phyloP scores from a whole-genome alignment of 148 eudicot species.

The Hydrangea macrophylla region DNA sequence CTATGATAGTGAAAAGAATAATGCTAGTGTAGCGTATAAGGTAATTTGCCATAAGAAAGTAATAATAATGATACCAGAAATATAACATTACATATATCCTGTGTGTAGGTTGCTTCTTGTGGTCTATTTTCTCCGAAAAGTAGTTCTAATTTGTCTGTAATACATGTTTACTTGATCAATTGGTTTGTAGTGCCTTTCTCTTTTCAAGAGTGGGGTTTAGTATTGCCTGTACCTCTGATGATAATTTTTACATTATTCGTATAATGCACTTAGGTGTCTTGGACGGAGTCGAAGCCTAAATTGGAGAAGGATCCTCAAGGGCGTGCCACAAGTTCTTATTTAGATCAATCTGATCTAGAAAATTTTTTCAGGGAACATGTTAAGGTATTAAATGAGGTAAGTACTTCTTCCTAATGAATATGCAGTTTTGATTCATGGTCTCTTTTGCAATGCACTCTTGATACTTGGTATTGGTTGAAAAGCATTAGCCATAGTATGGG shows the following conservation, averaged over 20 bases:
- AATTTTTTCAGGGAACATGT: constrained; percentile 92
- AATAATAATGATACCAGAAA: too few species aligned
- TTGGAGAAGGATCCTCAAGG: constrained; percentile 97
- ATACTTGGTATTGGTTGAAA: background rate
- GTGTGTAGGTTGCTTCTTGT: too few species aligned
- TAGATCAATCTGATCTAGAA: constrained; percentile 87
- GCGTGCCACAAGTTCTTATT: constrained; percentile 71
- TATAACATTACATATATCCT: too few species aligned
- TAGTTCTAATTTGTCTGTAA: too few species aligned
- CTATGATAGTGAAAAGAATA: too few species aligned
- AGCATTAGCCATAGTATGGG: background rate
- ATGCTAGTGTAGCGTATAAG: too few species aligned
- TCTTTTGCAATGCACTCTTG: background rate
- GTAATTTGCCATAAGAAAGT: too few species aligned
- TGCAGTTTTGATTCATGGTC: background rate
- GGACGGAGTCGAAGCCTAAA: constrained; percentile 88
- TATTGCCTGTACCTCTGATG: background rate
- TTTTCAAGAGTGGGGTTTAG: background rate
- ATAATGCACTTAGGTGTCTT: constrained; percentile 63
- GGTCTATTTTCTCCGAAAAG: too few species aligned
- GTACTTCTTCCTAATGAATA: constrained; percentile 4
- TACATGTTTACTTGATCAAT: background rate
- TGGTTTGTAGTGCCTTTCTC: background rate
- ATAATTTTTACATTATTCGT: constrained; percentile 5
- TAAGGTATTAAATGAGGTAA: constrained; percentile 84